Percentiles rank a stretch among this genome's conserved stretches.
Conservation (phyloP, 192 early-diverging fungal genomes). For the Funneliformis mosseae region DNA sequence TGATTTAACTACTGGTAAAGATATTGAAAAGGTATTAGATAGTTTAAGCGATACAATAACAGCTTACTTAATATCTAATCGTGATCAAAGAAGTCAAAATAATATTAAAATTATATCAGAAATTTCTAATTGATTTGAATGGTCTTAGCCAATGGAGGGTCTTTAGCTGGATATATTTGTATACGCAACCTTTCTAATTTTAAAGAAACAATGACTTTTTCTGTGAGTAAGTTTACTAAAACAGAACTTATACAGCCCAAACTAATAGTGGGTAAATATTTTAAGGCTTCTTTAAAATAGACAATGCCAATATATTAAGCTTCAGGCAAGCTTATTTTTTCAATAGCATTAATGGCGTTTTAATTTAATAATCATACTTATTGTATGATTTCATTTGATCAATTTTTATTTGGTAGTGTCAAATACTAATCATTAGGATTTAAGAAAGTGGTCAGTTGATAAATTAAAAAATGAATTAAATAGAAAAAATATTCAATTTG, state of each 20-base stretch:
- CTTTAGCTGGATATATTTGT: not conserved
- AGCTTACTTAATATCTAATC: not conserved
- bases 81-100: not conserved
- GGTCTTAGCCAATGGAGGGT: not conserved
- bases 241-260: not conserved
- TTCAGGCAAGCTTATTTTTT: not conserved
- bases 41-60: not conserved
- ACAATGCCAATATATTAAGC: not conserved
- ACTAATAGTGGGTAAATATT: not conserved
- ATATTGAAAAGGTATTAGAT: slow-evolving; percentile 3
- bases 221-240: not conserved
- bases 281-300: not conserved
- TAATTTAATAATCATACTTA: no score
- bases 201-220: not conserved
- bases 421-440: not conserved
- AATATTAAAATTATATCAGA: not conserved
- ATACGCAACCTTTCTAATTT: not conserved
- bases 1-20: slow-evolving; percentile 11
- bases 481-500: no score
- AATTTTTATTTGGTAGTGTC: not conserved
- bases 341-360: not conserved
- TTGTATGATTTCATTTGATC: not conserved
- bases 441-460: not conserved
- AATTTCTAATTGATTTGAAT: not conserved
- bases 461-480: no score